phyloP scores from a whole-genome alignment of 1,284 basidiomycete species.

The Uromyces viciae-fabae region DNA sequence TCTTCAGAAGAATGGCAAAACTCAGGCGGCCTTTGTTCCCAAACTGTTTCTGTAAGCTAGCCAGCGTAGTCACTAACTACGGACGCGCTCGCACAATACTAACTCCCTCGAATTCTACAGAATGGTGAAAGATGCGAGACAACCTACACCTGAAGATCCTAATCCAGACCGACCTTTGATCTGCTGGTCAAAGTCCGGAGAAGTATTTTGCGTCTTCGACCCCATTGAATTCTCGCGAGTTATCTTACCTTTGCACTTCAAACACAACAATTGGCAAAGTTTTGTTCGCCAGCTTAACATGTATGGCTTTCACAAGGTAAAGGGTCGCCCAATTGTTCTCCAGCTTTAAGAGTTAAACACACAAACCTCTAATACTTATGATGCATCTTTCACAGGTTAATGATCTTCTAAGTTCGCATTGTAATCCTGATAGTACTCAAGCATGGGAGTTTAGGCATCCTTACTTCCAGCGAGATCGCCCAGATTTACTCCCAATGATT shows the following conservation, averaged over 20 bases:
- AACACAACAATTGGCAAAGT: constrained; percentile 68
- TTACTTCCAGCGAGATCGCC: constrained; percentile 73
- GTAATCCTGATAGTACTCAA: constrained; percentile 72
- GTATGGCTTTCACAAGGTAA: constrained; percentile 61
- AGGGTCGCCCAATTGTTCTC: constrained; percentile 55
- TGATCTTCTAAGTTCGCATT: constrained; percentile 60
- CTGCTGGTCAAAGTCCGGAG: constrained; percentile 25
- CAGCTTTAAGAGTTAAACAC: constrained; percentile 52
- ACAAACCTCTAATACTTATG: background rate
- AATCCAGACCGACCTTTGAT: constrained; percentile 34
- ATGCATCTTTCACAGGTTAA: background rate
- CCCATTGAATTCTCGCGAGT: constrained; percentile 53
- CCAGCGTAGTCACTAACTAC: background rate
- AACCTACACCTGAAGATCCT: constrained; percentile 25
- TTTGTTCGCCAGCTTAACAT: constrained; percentile 86
- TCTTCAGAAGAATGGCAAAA: constrained; percentile 28
- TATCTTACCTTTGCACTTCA: constrained; percentile 55
- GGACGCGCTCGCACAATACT: background rate
- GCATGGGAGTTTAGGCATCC: constrained; percentile 85
- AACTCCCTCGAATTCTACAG: background rate
- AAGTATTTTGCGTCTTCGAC: constrained; percentile 49
- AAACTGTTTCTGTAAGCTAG: constrained; percentile 17
- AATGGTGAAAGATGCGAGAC: constrained; percentile 30
- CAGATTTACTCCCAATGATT: constrained; percentile 76
- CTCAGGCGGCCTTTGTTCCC: constrained; percentile 36